Conservation (phyloP, 2,329 filamentous ascomycete species). For the Fusarium sp. region DNA sequence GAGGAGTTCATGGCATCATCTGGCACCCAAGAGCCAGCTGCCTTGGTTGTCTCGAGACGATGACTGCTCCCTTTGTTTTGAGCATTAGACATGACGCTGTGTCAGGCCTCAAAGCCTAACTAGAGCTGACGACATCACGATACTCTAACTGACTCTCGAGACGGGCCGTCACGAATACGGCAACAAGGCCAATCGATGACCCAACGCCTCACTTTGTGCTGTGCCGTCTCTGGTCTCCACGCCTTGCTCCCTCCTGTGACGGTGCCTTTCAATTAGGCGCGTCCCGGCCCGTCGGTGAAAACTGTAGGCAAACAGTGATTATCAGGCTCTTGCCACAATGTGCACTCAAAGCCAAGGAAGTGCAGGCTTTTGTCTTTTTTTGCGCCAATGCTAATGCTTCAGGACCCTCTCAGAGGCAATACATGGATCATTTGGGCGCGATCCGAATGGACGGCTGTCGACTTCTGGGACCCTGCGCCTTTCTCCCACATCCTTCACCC, state of each 20-base stretch:
- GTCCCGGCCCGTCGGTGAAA: constrained; percentile 17
- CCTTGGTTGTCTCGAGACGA: constrained; percentile 15
- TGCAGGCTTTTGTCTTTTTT: background rate
- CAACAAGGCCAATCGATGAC: constrained; percentile 7
- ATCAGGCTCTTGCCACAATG: constrained; percentile 22
- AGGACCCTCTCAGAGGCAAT: constrained; percentile 7
- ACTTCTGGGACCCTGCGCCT: constrained; percentile 14
- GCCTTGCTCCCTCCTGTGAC: constrained; percentile 4
- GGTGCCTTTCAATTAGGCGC: constrained; percentile 10
- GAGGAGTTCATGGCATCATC: constrained; percentile 30
- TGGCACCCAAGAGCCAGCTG: background rate
- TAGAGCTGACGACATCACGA: constrained; percentile 5
- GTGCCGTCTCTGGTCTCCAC: constrained; percentile 7
- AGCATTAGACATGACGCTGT: constrained; percentile 3
- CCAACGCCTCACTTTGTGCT: constrained; percentile 35
- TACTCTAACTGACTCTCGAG: background rate
- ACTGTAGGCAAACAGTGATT: constrained; percentile 8
- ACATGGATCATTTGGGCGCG: constrained; percentile 23
- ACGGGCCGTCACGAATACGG: constrained; percentile 12
- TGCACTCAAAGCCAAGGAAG: background rate
- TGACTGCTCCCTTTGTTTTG: constrained; percentile 1
- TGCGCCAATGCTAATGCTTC: constrained; percentile 5
- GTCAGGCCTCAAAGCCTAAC: constrained; percentile 37
- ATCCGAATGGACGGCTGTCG: constrained; percentile 26
- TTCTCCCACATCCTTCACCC: constrained; percentile 21